Evolutionary conservation across 768 basidiomycete species (phyloP).

Genomic region (Piloderma croceum): DNA sequence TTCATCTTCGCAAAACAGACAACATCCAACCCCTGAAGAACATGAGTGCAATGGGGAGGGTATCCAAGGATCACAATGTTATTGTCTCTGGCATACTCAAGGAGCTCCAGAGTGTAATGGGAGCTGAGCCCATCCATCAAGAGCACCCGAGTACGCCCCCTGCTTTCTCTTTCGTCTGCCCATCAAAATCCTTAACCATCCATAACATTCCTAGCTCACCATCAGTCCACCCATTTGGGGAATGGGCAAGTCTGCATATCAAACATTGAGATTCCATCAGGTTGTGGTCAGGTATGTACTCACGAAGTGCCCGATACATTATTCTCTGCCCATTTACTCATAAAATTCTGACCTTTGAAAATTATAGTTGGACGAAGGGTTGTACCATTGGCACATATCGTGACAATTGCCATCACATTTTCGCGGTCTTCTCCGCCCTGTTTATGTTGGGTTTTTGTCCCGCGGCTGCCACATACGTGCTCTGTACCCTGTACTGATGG

Average conservation of each 20-base stretch:
- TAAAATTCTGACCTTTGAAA: slow-evolving; percentile 24
- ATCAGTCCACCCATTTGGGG: slow-evolving; percentile 30
- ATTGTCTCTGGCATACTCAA: slow-evolving; percentile 28
- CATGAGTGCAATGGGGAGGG: slow-evolving; percentile 37
- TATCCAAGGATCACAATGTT: too few species aligned
- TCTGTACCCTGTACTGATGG: too few species aligned
- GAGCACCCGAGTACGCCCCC: slow-evolving; percentile 25
- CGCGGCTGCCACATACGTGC: slow-evolving; percentile 3
- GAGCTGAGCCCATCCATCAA: slow-evolving; percentile 39
- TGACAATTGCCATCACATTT: slow-evolving; percentile 14
- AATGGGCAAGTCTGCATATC: slow-evolving; percentile 19
- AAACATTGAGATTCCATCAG: slow-evolving; percentile 4
- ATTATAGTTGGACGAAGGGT: slow-evolving; percentile 17
- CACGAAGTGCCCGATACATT: slow-evolving; percentile 20
- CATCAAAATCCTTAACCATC: slow-evolving; percentile 28
- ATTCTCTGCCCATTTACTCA: slow-evolving; percentile 16
- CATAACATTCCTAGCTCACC: slow-evolving; percentile 18
- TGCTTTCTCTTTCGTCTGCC: slow-evolving; percentile 31
- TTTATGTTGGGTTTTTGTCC: slow-evolving; percentile 6
- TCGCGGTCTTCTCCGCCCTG: slow-evolving; percentile 6
- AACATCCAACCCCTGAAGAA: slow-evolving; percentile 40
- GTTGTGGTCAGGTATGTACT: slow-evolving; percentile 4
- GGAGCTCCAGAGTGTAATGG: slow-evolving; percentile 29
- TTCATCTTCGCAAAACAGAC: slow-evolving; percentile 40
- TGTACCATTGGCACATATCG: slow-evolving; percentile 25